Percentiles rank a stretch among this genome's conserved stretches.
Evolutionary conservation across 441 rosid species (phyloP).

Genomic region (Adansonia madagascariensis): DNA sequence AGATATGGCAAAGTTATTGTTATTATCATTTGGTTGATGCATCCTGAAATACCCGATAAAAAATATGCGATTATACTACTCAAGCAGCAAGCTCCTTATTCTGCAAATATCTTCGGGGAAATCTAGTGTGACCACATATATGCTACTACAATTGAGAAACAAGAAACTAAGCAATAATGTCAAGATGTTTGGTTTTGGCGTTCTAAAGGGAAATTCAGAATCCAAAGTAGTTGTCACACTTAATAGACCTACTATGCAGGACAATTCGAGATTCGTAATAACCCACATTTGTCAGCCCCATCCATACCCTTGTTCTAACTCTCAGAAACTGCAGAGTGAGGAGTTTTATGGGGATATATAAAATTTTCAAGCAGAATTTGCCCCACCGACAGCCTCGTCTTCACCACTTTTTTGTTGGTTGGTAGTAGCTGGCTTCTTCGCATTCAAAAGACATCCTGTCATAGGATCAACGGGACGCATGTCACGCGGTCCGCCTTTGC

Average conservation of each 20-base stretch:
- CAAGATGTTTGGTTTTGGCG: background rate
- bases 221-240: background rate
- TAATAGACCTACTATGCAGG: background rate
- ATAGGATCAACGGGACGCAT: slow-evolving; percentile 74
- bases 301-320: background rate
- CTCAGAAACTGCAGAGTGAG: slow-evolving; percentile 2
- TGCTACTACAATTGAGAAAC: background rate
- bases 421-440: slow-evolving; percentile 38
- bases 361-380: slow-evolving; percentile 26
- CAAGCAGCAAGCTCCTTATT: background rate
- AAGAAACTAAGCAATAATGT: background rate
- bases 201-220: background rate
- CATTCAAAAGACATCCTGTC: slow-evolving; percentile 60
- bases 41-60: background rate
- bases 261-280: background rate
- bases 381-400: slow-evolving; percentile 19
- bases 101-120: background rate
- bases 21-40: background rate
- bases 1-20: too few species aligned
- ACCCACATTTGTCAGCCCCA: background rate
- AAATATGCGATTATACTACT: background rate
- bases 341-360: background rate
- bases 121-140: background rate
- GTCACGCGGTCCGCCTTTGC: slow-evolving; percentile 86
- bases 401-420: slow-evolving; percentile 28